These are phyloP conservation scores for Citrus cavaleriei DNA, from an alignment of 345 rosid species.

Conservation along the genomic window DNA sequence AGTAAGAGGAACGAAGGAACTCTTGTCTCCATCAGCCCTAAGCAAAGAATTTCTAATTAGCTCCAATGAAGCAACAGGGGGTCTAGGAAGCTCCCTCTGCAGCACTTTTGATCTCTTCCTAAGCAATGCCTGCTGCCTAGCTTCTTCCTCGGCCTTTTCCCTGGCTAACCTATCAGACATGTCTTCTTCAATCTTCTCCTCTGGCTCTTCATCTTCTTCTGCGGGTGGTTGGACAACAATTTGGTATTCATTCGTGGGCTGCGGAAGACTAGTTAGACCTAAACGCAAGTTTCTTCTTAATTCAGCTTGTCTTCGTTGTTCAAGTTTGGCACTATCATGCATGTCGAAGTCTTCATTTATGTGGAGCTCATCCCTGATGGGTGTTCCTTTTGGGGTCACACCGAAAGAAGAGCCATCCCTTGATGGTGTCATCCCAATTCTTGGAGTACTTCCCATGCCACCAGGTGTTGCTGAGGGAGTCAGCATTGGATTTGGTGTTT, in stretches of 20 bases:
- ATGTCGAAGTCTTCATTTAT: constrained; percentile 92
- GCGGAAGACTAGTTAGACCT: constrained; percentile 86
- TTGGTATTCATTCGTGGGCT: constrained; percentile 91
- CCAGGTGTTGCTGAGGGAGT: constrained; percentile 97
- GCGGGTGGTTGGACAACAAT: constrained; percentile 75
- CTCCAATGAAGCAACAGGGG: constrained; percentile 78
- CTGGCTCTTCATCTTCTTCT: constrained; percentile 84
- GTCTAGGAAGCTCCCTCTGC: constrained; percentile 71
- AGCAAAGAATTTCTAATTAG: constrained; percentile 75
- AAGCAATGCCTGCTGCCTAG: constrained; percentile 72
- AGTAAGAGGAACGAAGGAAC: constrained; percentile 90
- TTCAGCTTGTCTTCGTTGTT: constrained; percentile 78
- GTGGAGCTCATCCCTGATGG: constrained; percentile 93
- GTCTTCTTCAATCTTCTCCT: constrained; percentile 96
- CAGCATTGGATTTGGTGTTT: constrained; percentile 88
- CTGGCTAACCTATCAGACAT: constrained; percentile 93
- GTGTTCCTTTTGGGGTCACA: constrained; percentile 91
- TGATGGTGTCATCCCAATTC: constrained; percentile 90
- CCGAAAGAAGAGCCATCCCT: constrained; percentile 80
- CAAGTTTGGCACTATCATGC: constrained; percentile 69
- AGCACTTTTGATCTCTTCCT: constrained; percentile 96
- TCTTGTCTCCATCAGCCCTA: constrained; percentile 84
- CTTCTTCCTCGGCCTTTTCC: constrained; percentile 95
- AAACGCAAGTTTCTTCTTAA: constrained; percentile 66
- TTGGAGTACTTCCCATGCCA: constrained; percentile 70